A percentile compares a stretch with the other conserved stretches of the same genome.
Conservation (phyloP, 2,329 filamentous ascomycete species). For the Orbilia javanica region DNA sequence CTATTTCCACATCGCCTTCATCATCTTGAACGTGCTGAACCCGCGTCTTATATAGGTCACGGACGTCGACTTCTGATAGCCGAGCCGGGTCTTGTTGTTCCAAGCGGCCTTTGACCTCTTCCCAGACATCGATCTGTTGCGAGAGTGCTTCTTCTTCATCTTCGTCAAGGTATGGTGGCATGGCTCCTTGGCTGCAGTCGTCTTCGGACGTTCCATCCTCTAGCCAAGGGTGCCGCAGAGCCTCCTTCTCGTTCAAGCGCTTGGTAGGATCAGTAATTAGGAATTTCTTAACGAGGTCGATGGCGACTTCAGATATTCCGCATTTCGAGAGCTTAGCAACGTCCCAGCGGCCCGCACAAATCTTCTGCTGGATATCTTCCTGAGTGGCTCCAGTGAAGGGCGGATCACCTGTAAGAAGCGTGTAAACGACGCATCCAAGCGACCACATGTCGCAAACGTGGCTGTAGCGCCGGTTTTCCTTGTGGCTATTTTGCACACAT, state of each 20-base stretch:
- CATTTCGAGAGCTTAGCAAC: slow-evolving; percentile 46
- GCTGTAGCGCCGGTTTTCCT: slow-evolving; percentile 75
- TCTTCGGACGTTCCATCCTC: slow-evolving; percentile 53
- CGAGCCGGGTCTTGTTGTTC: slow-evolving; percentile 45
- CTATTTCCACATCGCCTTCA: slow-evolving; percentile 58
- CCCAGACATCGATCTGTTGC: slow-evolving; percentile 55
- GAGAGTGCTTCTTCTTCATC: slow-evolving; percentile 47
- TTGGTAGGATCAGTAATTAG: slow-evolving; percentile 61
- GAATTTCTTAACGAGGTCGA: slow-evolving; percentile 60
- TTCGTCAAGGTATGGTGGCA: slow-evolving; percentile 57
- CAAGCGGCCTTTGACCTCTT: slow-evolving; percentile 51
- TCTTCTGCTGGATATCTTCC: slow-evolving; percentile 61
- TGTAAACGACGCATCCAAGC: slow-evolving; percentile 90
- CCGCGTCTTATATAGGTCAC: slow-evolving; percentile 40
- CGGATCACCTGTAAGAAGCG: slow-evolving; percentile 80
- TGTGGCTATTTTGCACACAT: slow-evolving; percentile 28
- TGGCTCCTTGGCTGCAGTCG: slow-evolving; percentile 50
- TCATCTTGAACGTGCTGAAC: slow-evolving; percentile 38
- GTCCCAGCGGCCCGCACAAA: slow-evolving; percentile 59
- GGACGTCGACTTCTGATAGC: slow-evolving; percentile 48
- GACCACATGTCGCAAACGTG: slow-evolving; percentile 98
- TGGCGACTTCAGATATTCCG: slow-evolving; percentile 56
- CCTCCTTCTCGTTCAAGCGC: slow-evolving; percentile 61
- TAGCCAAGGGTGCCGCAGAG: slow-evolving; percentile 61
- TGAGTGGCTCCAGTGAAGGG: slow-evolving; percentile 70